Percentiles rank a stretch among this genome's conserved stretches.
These are phyloP conservation scores for Cryptococcus hybrid DNA, from an alignment of 1,284 basidiomycete genomes.

Conservation along the genomic window DNA sequence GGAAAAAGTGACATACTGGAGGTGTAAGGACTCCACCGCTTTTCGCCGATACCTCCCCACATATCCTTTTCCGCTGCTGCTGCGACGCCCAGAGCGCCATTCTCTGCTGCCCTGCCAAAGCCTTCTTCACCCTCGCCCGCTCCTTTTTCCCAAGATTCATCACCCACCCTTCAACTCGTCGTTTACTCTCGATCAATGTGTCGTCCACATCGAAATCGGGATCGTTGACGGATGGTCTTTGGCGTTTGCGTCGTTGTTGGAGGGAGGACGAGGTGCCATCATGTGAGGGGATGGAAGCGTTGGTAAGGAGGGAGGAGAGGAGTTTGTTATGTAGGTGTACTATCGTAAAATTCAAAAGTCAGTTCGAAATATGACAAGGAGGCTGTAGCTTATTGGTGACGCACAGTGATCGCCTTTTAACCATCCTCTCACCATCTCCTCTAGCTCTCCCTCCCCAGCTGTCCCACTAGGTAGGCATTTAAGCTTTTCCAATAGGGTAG, in stretches of 20 bases:
- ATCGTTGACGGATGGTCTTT: slow-evolving; percentile 27
- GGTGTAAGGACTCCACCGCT: slow-evolving; percentile 10
- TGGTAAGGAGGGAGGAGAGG: slow-evolving; percentile 42
- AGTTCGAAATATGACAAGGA: no score
- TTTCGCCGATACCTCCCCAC: slow-evolving; percentile 3
- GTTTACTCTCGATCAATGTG: slow-evolving; percentile 34
- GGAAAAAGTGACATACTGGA: slow-evolving; percentile 10
- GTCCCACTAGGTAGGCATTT: slow-evolving; percentile 47
- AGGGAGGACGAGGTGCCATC: slow-evolving; percentile 18
- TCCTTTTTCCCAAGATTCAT: slow-evolving; percentile 37
- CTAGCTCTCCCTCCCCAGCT: slow-evolving; percentile 43
- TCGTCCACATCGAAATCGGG: slow-evolving; percentile 39
- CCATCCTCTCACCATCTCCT: slow-evolving; percentile 36
- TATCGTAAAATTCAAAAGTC: slow-evolving; percentile 6
- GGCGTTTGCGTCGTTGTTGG: slow-evolving; percentile 24
- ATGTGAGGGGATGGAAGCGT: slow-evolving; percentile 36
- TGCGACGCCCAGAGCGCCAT: slow-evolving; percentile 13
- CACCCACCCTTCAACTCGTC: slow-evolving; percentile 39
- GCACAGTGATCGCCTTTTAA: slow-evolving; percentile 41
- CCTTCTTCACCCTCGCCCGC: slow-evolving; percentile 28
- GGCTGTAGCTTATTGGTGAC: slow-evolving; percentile 7
- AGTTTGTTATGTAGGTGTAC: slow-evolving; percentile 47
- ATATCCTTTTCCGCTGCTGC: slow-evolving; percentile 13
- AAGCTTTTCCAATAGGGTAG: slow-evolving; percentile 53
- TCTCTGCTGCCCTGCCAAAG: slow-evolving; percentile 20